These are phyloP conservation scores for Globisporangium parvum DNA, from an alignment of 352 stramenopile genomes.

Conservation along the genomic window DNA sequence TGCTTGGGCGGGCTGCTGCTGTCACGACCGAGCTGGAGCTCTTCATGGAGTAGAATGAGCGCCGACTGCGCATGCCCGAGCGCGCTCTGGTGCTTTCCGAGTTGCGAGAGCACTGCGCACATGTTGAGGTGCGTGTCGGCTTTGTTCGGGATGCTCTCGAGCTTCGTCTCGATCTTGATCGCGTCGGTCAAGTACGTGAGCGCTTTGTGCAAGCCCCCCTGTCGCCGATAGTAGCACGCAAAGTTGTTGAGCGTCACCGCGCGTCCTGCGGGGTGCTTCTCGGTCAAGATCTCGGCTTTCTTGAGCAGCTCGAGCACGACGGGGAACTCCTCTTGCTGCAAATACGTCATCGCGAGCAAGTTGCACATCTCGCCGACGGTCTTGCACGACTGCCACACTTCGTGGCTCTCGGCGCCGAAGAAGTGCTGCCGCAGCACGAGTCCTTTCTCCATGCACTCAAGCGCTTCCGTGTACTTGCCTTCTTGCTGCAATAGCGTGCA, in stretches of 20 bases:
- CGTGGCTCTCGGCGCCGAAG: constrained; percentile 87
- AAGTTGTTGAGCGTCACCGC: constrained; percentile 95
- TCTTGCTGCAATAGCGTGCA: constrained; percentile 88
- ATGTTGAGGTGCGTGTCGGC: constrained; percentile 95
- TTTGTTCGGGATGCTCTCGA: constrained; percentile 84
- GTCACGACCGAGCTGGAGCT: constrained; percentile 56
- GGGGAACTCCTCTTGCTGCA: constrained; percentile 91
- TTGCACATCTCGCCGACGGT: constrained; percentile 95
- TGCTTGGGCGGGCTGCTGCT: constrained; percentile 13
- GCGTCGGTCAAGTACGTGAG: constrained; percentile 91
- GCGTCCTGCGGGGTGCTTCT: constrained; percentile 69
- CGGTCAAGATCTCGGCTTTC: constrained; percentile 92
- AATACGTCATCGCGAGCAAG: constrained; percentile 93
- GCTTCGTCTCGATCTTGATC: constrained; percentile 86
- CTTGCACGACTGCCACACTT: constrained; percentile 88
- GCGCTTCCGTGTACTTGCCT: constrained; percentile 89
- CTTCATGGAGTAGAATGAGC: constrained; percentile 91
- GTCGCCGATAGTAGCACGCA: constrained; percentile 90
- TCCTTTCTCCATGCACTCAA: constrained; percentile 93
- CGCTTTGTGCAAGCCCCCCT: constrained; percentile 88
- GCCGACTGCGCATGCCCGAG: constrained; percentile 90
- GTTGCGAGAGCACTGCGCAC: constrained; percentile 90
- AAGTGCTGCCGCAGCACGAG: constrained; percentile 92
- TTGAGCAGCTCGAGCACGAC: constrained; percentile 91
- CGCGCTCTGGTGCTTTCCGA: constrained; percentile 87